These are phyloP conservation scores for Stylonectria norvegica DNA, from an alignment of 2,329 filamentous ascomycete species.

Conservation along the genomic window DNA sequence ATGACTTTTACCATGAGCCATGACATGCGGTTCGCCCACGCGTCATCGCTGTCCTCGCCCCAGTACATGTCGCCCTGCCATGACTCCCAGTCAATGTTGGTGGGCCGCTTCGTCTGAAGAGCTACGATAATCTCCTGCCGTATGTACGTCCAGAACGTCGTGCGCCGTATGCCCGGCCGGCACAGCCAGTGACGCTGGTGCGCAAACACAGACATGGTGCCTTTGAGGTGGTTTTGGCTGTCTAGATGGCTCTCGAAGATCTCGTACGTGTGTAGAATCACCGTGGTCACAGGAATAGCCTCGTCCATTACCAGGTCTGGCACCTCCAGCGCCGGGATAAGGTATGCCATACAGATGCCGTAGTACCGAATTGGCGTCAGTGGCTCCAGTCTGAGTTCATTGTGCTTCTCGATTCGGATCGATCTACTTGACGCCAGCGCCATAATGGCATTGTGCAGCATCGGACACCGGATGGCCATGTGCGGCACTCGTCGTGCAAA, in stretches of 20 bases:
- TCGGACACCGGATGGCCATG: constrained; percentile 7
- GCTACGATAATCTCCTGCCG: constrained; percentile 7
- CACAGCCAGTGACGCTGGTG: constrained; percentile 5
- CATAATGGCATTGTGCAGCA: constrained; percentile 8
- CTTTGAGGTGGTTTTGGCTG: constrained; percentile 4
- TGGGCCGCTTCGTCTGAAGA: constrained; percentile 3
- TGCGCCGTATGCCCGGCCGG: constrained; percentile 4
- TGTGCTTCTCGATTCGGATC: constrained; percentile 2
- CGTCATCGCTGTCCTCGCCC: constrained; percentile 5
- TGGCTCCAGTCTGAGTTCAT: background rate
- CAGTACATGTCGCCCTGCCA: constrained; percentile 5
- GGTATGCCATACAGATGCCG: constrained; percentile 3
- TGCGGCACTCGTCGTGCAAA: constrained; percentile 6
- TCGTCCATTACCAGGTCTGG: constrained; percentile 4
- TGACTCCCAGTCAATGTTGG: constrained; percentile 6
- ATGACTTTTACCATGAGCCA: constrained; percentile 7
- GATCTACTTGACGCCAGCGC: constrained; percentile 5
- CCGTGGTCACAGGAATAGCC: constrained; percentile 7
- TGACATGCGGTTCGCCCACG: constrained; percentile 7
- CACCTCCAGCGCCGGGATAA: constrained; percentile 5
- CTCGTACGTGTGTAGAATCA: constrained; percentile 8
- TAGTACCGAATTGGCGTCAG: constrained; percentile 5
- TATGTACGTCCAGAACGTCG: constrained; percentile 9
- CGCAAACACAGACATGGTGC: constrained; percentile 4
- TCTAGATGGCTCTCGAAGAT: constrained; percentile 5